Evolutionary conservation across 75 land plant genomes (phyloP), one percentile per base, ranked within the genome.

Genomic region (Larix kaempferi): DNA sequence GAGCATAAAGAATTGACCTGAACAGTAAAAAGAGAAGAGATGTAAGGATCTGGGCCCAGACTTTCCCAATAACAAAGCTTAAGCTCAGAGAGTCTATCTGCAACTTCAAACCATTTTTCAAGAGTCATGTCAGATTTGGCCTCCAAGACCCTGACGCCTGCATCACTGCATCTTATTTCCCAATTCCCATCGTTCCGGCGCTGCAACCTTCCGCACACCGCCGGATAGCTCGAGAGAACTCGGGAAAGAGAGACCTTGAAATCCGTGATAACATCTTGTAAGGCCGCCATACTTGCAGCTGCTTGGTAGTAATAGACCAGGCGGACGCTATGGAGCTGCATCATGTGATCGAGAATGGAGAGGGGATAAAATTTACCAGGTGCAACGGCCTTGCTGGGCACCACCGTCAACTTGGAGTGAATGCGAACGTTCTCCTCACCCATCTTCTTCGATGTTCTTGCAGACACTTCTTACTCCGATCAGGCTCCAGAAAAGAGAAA

Each of bases 91-190:
- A 41, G 78, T 23, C 80, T 74, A 78, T 80, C 72, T 15, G 83
- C 83, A 63, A 27, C 54, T 62, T 49, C n/a, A 12, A 87, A 13
- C 85, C 86, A 88, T 1, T 83, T 78, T 41, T 86, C 82, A 15
- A 88, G 78, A 8, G 81, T 83, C 23, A 80, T 78, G 25, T 74
- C 67, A 3, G 75, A 80, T 7, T 57, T 83, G 5, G 86, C 85
- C 71, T 75, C 78, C n/a, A 78, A 6, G 6, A 77, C 58, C 73
- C 94, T 58, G 29, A 91, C 83, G 0, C 94, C 94, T 2, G 94
- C 89, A 56, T 91, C 94, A 61, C 79, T 85, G 69, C 84, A 89
- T 65, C 76, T 87, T 54, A 91, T 89, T 54, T 78, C 77, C 91
- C 94, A 91, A n/a, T 74, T 77, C 7, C 93, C 93, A 6, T 77